phyloP scores from a whole-genome alignment of 148 eudicot genomes.

The Agrostemma githago region DNA sequence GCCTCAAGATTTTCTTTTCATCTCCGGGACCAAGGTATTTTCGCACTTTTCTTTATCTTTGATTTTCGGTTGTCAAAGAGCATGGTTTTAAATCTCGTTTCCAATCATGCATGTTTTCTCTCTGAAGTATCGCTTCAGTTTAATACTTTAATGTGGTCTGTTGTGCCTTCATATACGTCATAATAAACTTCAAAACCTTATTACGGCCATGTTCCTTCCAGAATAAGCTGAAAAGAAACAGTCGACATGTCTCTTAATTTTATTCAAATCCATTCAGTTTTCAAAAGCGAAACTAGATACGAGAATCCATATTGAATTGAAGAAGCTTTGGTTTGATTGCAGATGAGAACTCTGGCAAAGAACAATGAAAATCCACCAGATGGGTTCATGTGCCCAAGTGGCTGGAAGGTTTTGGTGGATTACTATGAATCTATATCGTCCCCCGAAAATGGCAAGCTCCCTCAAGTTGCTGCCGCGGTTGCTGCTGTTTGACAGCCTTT shows the following conservation, averaged over 20 bases:
- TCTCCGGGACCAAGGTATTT: conserved; percentile 89
- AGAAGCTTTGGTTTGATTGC: not conserved
- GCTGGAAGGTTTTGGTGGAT: conserved; percentile 71
- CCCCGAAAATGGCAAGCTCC: conserved; percentile 42
- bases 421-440: conserved; percentile 51
- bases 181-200: too few species aligned
- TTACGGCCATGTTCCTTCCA: too few species aligned
- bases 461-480: conserved; percentile 38
- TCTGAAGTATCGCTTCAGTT: too few species aligned
- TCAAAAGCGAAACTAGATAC: not conserved
- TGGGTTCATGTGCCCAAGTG: conserved; percentile 81
- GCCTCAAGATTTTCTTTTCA: conserved; percentile 84
- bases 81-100: not conserved
- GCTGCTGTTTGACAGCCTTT: conserved; percentile 23
- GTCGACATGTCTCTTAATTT: too few species aligned
- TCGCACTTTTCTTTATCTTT: not conserved
- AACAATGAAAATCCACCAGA: conserved; percentile 68
- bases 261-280: too few species aligned
- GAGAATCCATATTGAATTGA: not conserved
- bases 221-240: too few species aligned
- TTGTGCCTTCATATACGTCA: too few species aligned
- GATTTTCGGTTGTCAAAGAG: not conserved
- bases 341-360: conserved; percentile 91
- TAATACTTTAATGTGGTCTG: too few species aligned
- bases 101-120: too few species aligned